Evolutionary conservation across 768 basidiomycete species (phyloP).

Genomic region (Suillus alpinus): DNA sequence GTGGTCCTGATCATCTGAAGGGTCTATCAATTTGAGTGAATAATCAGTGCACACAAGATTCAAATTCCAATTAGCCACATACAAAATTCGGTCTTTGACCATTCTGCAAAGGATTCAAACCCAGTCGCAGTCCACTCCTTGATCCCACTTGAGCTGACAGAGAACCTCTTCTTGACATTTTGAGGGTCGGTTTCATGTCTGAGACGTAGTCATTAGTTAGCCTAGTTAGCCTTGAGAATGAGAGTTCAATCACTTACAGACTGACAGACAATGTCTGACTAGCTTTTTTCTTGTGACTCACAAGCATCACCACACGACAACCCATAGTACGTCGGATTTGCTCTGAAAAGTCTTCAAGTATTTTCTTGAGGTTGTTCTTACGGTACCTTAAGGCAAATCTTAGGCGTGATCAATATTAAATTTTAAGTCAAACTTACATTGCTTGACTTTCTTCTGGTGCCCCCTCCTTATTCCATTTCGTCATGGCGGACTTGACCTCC

Average conservation of each 20-base stretch:
- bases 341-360: not conserved
- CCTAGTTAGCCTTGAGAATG: not conserved
- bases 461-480: not conserved
- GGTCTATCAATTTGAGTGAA: not conserved
- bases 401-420: not conserved
- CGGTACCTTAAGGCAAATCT: not conserved
- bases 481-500: not conserved
- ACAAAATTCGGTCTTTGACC: not conserved
- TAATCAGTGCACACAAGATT: not conserved
- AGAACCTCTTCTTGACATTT: not conserved
- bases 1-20: not conserved
- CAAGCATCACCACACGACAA: not conserved
- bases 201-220: not conserved
- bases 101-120: not conserved
- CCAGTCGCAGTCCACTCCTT: not conserved
- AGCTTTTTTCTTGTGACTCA: not conserved
- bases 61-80: not conserved
- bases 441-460: not conserved
- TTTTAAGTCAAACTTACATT: not conserved
- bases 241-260: not conserved
- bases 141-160: not conserved
- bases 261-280: not conserved
- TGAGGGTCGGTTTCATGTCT: not conserved
- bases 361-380: constrained; percentile 3
- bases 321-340: not conserved